These are phyloP conservation scores for Cyclospora cayetanensis DNA, from an alignment of 169 alveolate species.

Conservation along the genomic window DNA sequence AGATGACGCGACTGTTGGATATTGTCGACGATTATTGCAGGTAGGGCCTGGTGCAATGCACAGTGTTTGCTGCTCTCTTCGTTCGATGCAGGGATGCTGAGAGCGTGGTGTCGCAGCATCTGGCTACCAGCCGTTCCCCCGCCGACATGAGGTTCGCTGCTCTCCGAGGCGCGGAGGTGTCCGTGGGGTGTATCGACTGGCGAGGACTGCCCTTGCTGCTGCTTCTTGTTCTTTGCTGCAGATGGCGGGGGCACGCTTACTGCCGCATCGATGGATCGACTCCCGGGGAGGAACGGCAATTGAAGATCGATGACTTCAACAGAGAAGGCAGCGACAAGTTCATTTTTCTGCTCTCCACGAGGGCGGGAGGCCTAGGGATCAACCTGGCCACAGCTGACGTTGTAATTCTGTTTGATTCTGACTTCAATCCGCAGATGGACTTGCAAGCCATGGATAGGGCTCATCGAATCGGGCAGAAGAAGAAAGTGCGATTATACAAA, in stretches of 20 bases:
- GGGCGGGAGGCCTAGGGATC: constrained; percentile 95
- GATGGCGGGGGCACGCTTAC: constrained; percentile 85
- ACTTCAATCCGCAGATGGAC: constrained; percentile 95
- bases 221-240: neutral
- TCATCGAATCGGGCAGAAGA: constrained; percentile 93
- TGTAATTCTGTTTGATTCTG: constrained; percentile 94
- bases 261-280: constrained; percentile 98
- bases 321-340: constrained; percentile 57
- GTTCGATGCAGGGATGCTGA: neutral
- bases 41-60: neutral
- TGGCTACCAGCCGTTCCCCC: neutral
- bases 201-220: neutral
- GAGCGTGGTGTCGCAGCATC: neutral
- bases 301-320: constrained; percentile 78
- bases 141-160: neutral
- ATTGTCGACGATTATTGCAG: constrained; percentile 96
- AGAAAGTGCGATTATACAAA: constrained; percentile 86
- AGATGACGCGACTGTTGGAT: constrained; percentile 97
- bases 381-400: constrained; percentile 94
- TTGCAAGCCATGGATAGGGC: constrained; percentile 95
- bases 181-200: neutral
- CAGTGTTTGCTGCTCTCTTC: neutral
- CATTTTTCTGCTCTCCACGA: constrained; percentile 90
- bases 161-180: no score
- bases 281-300: constrained; percentile 95